These are phyloP conservation scores for Trichoderma aggressivum DNA, from an alignment of 2,329 filamentous ascomycete species.

Conservation along the genomic window DNA sequence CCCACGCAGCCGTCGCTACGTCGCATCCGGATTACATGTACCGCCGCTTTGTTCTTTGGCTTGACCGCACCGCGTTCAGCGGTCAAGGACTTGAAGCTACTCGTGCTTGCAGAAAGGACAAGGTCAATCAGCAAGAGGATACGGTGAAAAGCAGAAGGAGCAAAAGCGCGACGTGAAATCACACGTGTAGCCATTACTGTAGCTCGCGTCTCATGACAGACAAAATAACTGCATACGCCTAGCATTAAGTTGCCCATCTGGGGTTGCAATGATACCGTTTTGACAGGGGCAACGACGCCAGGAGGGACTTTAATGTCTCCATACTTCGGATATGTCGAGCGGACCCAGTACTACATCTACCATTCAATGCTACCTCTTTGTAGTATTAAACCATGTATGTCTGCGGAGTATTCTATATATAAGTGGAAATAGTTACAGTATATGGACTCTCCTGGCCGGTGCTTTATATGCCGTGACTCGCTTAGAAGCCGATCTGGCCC, in stretches of 20 bases:
- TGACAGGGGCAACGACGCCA: not conserved
- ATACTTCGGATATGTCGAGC: not conserved
- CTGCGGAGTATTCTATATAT: not conserved
- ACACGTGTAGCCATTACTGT: not conserved
- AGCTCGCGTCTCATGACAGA: not conserved
- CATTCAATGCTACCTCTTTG: not conserved
- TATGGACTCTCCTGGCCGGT: not conserved
- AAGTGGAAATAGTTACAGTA: not conserved
- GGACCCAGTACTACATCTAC: not conserved
- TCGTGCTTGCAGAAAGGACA: not conserved
- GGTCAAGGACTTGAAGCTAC: not conserved
- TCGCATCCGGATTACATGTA: slow-evolving; percentile 1
- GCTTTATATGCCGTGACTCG: not conserved
- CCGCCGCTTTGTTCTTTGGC: not conserved
- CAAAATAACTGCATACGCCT: not conserved
- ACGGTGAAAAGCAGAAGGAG: not conserved
- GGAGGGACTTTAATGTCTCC: not conserved
- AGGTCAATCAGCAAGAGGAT: no score
- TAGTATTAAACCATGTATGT: not conserved
- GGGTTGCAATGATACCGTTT: not conserved
- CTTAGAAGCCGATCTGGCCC: not conserved
- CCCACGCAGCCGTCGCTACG: slow-evolving; percentile 5
- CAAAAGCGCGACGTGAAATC: not conserved
- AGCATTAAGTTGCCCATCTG: not conserved
- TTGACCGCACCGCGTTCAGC: not conserved